A percentile compares a stretch with the other conserved stretches of the same genome.
Conservation (phyloP, 75 land plant species). For the Ceratopteris richardii region DNA sequence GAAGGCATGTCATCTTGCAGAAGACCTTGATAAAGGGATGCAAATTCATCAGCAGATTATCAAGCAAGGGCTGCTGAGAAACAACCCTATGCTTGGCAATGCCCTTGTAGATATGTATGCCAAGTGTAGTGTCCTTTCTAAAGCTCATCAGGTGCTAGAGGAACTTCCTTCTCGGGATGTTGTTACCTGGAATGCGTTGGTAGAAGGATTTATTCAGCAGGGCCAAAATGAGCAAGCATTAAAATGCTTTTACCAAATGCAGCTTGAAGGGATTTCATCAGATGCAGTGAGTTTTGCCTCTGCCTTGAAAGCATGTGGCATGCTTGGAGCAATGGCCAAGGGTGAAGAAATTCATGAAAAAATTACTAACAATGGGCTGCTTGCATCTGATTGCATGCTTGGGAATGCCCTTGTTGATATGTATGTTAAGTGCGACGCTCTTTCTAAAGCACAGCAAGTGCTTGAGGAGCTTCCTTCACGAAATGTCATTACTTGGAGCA, state of each 20-base stretch:
- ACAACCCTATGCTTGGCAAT: too few species aligned
- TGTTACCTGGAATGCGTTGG: slow-evolving; percentile 34
- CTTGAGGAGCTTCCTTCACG: slow-evolving; percentile 4
- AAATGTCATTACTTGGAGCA: slow-evolving; percentile 22
- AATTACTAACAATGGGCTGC: slow-evolving; percentile 6
- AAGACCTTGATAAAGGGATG: slow-evolving; percentile 45
- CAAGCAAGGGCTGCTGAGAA: too few species aligned
- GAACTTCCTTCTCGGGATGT: slow-evolving; percentile 37
- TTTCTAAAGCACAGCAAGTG: slow-evolving; percentile 12
- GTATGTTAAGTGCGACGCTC: slow-evolving; percentile 26
- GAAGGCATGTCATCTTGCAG: slow-evolving; percentile 27
- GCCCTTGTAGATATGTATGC: background rate
- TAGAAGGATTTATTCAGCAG: slow-evolving; percentile 27
- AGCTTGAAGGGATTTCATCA: background rate
- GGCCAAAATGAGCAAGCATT: slow-evolving; percentile 32
- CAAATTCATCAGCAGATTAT: too few species aligned
- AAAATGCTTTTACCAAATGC: slow-evolving; percentile 17
- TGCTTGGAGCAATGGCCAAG: slow-evolving; percentile 7
- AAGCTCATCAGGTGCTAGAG: slow-evolving; percentile 17
- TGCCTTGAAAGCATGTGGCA: slow-evolving; percentile 13
- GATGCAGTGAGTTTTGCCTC: too few species aligned
- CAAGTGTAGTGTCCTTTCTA: too few species aligned
- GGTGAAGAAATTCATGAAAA: slow-evolving; percentile 34
- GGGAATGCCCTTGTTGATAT: slow-evolving; percentile 25
- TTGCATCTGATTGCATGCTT: slow-evolving; percentile 11